These are phyloP conservation scores for Lyophyllum atratum DNA, from an alignment of 768 basidiomycete genomes.

Conservation along the genomic window DNA sequence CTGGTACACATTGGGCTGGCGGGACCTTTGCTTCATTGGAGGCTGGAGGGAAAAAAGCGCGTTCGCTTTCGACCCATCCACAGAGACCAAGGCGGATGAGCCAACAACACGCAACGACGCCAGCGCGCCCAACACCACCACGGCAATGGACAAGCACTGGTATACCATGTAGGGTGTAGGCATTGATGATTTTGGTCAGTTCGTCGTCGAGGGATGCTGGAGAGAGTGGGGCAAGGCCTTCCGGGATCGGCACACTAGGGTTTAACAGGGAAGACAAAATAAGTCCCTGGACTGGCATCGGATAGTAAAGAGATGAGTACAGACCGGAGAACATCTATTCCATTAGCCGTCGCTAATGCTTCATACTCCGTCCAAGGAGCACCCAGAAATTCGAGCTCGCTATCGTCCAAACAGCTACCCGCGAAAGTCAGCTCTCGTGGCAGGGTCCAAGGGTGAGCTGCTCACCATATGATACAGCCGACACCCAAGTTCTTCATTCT, in stretches of 20 bases:
- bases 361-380: constrained; percentile 82
- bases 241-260: constrained; percentile 84
- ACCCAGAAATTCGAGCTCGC: constrained; percentile 85
- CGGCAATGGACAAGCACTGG: constrained; percentile 87
- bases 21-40: neutral
- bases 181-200: constrained; percentile 62
- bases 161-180: constrained; percentile 73
- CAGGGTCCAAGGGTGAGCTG: constrained; percentile 3
- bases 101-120: constrained; percentile 92
- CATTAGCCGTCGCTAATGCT: constrained; percentile 55
- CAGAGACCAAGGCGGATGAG: constrained; percentile 89
- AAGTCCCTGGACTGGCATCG: neutral
- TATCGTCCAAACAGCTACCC: constrained; percentile 79
- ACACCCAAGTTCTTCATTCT: constrained; percentile 78
- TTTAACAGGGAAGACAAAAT: neutral
- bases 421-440: neutral
- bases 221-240: constrained; percentile 79
- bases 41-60: neutral
- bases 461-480: constrained; percentile 81
- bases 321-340: constrained; percentile 78
- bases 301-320: constrained; percentile 22
- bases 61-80: constrained; percentile 52
- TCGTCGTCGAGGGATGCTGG: constrained; percentile 61
- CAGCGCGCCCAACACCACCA: constrained; percentile 93
- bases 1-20: neutral